These are phyloP conservation scores for Beauveria asiatica DNA, from an alignment of 2,329 filamentous ascomycete species.

Conservation along the genomic window DNA sequence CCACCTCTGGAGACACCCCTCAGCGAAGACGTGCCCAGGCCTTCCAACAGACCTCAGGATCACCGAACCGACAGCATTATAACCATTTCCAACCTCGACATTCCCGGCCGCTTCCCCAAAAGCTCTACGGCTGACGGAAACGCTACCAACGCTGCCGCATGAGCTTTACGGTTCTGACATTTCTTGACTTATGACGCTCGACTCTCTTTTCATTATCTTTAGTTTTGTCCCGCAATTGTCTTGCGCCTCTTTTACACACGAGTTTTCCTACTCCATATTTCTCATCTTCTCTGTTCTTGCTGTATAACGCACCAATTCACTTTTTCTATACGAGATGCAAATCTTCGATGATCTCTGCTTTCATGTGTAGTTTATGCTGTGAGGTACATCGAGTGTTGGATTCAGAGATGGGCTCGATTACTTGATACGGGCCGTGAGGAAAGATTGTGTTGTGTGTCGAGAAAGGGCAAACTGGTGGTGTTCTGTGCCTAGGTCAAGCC, in stretches of 20 bases:
- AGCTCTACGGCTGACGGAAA: constrained; percentile 35
- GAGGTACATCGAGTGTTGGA: background rate
- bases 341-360: background rate
- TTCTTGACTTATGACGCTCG: constrained; percentile 2
- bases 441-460: background rate
- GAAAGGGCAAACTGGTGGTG: background rate
- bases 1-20: constrained; percentile 7
- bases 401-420: background rate
- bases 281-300: background rate
- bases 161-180: constrained; percentile 33
- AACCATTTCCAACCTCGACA: constrained; percentile 56
- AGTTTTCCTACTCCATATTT: constrained; percentile 3
- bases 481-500: background rate
- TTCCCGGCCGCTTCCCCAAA: constrained; percentile 59
- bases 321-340: constrained; percentile 10
- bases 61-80: constrained; percentile 36
- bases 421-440: background rate
- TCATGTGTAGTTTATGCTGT: background rate
- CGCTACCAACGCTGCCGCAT: constrained; percentile 40
- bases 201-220: background rate
- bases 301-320: background rate
- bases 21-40: constrained; percentile 10
- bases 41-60: constrained; percentile 12
- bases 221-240: background rate
- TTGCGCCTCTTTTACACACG: background rate